Evolutionary conservation across 1,139 yeast genomes (phyloP), one percentile per base, ranked within the genome.

Genomic region (Yamadazyma diddensiae): DNA sequence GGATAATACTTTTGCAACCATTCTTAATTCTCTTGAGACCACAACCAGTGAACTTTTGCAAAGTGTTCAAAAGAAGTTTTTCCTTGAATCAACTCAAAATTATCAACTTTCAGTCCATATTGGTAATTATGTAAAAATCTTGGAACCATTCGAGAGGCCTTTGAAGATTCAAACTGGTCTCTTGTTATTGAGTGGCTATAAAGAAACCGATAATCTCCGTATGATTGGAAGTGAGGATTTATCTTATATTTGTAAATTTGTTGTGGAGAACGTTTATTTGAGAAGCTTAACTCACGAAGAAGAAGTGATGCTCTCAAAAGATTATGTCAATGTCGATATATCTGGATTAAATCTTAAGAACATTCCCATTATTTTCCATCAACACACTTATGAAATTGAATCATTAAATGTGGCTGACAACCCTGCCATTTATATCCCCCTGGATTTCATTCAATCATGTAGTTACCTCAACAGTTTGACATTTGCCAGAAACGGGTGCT

Each of bases 191-290:
- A 82, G 88, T 53, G 99, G 98, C 2, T 92, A 85, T 53, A 73
- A 77, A 3, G 84, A 79, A 31, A 67, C 74, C 12, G 97, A 90
- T 53, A 78, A 81, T 31, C 62, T 90, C 32, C 79, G 79, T 37
- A 84, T 81, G 33, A 72, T 88, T 35, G 97, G 96, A 20, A 71
- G 95, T 38, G 94, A 86, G 37, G 98, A 92, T 57, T 62, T 92
- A 39, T 82, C 94, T 30, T 88, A 81, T 51, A 66, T 94, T 26
- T 86, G 94, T 56, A 86, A 90, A 45, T 87, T 92, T 55, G 81
- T 82, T 25, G 78, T 88, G 35, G 87, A 82, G 47, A 81, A 78
- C 31, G 79, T 82, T 28, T 77, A 79, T 20, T 69, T 87, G 31
- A 73, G 88, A 33, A 82, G 80, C 38, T 70, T 85, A 37, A 72